Conservation (phyloP, 176 grass and related monocot genomes). For the Bolboschoenus planiculmis region DNA sequence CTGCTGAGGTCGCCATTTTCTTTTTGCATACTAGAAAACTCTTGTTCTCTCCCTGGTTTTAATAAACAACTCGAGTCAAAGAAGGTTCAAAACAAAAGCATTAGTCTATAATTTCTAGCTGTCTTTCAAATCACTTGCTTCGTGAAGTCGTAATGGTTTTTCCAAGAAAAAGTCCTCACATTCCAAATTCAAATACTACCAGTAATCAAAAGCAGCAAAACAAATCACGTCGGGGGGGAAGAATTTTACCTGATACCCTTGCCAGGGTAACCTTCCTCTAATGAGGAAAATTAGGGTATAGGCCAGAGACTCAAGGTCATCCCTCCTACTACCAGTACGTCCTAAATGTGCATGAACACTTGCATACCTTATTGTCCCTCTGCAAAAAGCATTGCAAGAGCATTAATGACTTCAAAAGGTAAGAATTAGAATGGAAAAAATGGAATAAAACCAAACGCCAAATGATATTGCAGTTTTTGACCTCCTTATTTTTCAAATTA, state of each 20-base stretch:
- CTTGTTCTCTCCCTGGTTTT: slow-evolving; percentile 89
- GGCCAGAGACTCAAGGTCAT: slow-evolving; percentile 91
- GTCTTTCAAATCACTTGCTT: neutral
- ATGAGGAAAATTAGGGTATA: slow-evolving; percentile 95
- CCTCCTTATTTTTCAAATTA: neutral
- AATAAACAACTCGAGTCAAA: slow-evolving; percentile 25
- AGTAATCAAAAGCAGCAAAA: neutral
- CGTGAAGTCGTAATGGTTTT: neutral
- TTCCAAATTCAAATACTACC: neutral
- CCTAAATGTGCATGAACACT: slow-evolving; percentile 98
- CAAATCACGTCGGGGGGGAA: neutral
- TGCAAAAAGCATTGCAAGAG: slow-evolving; percentile 30
- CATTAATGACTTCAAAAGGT: slow-evolving; percentile 11
- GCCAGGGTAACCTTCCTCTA: slow-evolving; percentile 95
- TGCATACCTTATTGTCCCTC: slow-evolving; percentile 98
- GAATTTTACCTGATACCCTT: slow-evolving; percentile 76
- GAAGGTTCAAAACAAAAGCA: neutral
- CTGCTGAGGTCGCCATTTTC: slow-evolving; percentile 96
- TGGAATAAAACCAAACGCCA: neutral
- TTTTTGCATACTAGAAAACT: slow-evolving; percentile 99
- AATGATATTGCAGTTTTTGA: neutral
- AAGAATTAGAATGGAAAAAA: neutral
- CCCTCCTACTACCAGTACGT: slow-evolving; percentile 91
- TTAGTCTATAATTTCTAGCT: neutral
- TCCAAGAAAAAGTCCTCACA: neutral